phyloP scores from a whole-genome alignment of 306 rosid genomes.

The Cucumis sativus region DNA sequence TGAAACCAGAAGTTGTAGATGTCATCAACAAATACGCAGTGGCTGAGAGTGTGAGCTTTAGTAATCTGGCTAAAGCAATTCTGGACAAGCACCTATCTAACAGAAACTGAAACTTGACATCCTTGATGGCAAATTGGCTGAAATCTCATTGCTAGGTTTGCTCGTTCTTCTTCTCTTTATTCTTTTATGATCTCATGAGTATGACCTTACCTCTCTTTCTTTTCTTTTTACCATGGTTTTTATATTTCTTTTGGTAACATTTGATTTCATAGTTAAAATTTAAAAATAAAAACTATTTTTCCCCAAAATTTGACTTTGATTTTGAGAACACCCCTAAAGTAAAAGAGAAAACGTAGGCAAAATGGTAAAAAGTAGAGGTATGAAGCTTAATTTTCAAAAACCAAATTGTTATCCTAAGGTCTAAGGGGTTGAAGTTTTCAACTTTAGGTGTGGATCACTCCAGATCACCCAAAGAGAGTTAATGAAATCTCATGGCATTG shows the following conservation, averaged over 20 bases:
- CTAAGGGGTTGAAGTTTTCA: not conserved
- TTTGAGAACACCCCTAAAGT: not conserved
- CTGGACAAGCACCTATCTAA: conserved; percentile 44
- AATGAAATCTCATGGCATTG: not conserved
- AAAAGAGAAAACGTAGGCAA: not conserved
- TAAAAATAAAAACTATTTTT: too few relatives aligned
- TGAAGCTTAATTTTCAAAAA: not conserved
- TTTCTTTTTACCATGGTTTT: not conserved
- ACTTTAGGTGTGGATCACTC: not conserved
- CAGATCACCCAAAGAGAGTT: too few relatives aligned
- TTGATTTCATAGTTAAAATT: not conserved
- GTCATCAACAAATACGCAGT: conserved; percentile 70
- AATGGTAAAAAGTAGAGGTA: not conserved
- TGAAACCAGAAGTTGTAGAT: conserved; percentile 79
- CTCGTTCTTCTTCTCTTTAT: not conserved
- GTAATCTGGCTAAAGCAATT: conserved; percentile 77
- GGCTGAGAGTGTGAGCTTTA: conserved; percentile 59
- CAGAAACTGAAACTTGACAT: conserved; percentile 3
- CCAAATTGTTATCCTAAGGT: too few relatives aligned
- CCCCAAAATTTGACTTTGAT: not conserved
- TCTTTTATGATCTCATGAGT: not conserved
- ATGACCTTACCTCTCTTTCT: not conserved
- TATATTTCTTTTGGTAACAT: not conserved
- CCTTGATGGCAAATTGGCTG: not conserved
- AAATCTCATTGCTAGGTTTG: not conserved